Evolutionary conservation across 2,329 filamentous ascomycete genomes (phyloP), one percentile per base, ranked within the genome.

Genomic region (Thielaviopsis musarum): DNA sequence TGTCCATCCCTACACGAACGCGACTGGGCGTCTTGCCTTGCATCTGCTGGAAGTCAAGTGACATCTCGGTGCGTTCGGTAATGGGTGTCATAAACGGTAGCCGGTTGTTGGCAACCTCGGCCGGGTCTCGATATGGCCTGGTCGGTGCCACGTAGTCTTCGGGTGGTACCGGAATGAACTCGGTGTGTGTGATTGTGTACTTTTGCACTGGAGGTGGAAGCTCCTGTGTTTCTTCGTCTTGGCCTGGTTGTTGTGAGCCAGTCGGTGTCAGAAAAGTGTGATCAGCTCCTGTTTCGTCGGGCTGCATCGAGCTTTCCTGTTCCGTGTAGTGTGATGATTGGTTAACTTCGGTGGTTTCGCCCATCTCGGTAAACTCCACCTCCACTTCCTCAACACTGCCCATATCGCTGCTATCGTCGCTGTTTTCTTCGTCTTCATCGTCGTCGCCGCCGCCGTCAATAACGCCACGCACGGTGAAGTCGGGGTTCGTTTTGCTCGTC

Each of bases 81-180:
- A 98, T 98, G 1, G 93, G 93, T 0, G 93, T 98, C 93, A 98
- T 97, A 70, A 97, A 98, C 2, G 91, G 93, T 10, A 97, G 76
- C 59, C 91, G 85, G 71, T 91, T 95, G 67, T 96, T 94, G 62
- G 90, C 89, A 70, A 85, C 78, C 69, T 90, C 80, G 41, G 74
- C 79, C 67, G 88, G 82, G 70, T 95, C 87, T 67, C 90, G 84
- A 76, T 86, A 95, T 61, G 88, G 87, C 54, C 84, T 80, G 60
- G 80, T 85, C 19, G 88, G 85, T 52, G 88, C 82, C 65, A 91
- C 83, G 69, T 90, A 95, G 69, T 94, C 88, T 67, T 95, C 88
- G 0, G 90, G 90, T 1, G 87, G 86, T 41, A 91, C 77, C 0
- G 88, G 88, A 19, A 93, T 78, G 66, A 88, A 95, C n/a, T 75